Conservation (phyloP, 768 basidiomycete genomes). For the Antrodiella citrinella region DNA sequence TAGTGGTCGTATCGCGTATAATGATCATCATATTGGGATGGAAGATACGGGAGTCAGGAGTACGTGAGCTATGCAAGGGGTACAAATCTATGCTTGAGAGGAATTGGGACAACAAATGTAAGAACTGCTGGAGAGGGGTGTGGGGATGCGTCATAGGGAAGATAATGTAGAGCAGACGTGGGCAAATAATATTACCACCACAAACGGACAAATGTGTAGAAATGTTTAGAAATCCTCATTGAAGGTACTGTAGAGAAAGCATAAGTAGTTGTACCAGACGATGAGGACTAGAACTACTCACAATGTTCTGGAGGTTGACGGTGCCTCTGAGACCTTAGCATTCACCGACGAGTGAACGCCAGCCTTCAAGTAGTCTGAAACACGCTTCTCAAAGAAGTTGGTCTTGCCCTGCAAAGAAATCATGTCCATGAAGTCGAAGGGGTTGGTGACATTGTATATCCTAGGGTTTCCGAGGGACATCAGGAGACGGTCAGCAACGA, state of each 20-base stretch:
- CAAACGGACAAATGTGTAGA: conserved; percentile 4
- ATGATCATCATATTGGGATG: not conserved
- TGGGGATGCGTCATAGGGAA: not conserved
- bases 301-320: conserved; percentile 27
- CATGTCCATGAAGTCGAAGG: conserved; percentile 93
- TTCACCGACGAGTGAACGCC: conserved; percentile 34
- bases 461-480: conserved; percentile 80
- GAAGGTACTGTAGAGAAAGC: conserved; percentile 23
- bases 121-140: not conserved
- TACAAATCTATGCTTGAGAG: not conserved
- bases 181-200: conserved; percentile 1
- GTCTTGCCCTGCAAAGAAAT: conserved; percentile 95
- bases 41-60: not conserved
- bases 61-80: not conserved
- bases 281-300: conserved; percentile 17
- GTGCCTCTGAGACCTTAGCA: conserved; percentile 13
- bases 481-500: conserved; percentile 84
- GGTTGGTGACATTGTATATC: conserved; percentile 69
- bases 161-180: not conserved
- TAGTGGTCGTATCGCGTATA: not conserved
- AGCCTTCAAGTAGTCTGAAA: conserved; percentile 76
- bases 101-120: conserved; percentile 1
- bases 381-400: conserved; percentile 95
- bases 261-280: not conserved
- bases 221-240: conserved; percentile 33